Evolutionary conservation across 148 eudicot genomes (phyloP).

Genomic region (Fagopyrum esculentum): DNA sequence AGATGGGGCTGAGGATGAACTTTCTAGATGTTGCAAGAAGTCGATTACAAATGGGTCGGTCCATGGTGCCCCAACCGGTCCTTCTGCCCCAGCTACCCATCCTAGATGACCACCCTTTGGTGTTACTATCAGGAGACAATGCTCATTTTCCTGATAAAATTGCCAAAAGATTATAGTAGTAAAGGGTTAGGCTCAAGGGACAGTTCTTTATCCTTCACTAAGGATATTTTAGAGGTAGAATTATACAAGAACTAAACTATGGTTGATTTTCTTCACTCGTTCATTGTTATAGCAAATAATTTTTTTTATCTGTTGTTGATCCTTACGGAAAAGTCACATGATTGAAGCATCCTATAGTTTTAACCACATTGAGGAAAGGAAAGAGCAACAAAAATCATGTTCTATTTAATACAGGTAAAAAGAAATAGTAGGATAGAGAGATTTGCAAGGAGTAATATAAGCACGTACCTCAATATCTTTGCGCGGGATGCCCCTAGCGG

Average conservation of each 20-base stretch:
- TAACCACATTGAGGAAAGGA: background rate
- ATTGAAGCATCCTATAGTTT: background rate
- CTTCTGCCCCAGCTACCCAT: slow-evolving; percentile 84
- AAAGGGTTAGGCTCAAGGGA: background rate
- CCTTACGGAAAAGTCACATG: no score
- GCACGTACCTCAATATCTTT: slow-evolving; percentile 63
- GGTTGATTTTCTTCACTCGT: background rate
- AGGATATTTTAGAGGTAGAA: background rate
- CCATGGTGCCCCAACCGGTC: slow-evolving; percentile 91
- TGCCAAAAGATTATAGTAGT: background rate
- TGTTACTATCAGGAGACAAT: slow-evolving; percentile 78
- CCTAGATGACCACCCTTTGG: slow-evolving; percentile 96
- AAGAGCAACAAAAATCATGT: background rate
- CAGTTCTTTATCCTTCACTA: background rate
- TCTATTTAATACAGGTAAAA: background rate
- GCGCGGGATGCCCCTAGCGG: slow-evolving; percentile 85
- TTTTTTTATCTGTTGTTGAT: no score
- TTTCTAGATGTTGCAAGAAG: slow-evolving; percentile 59
- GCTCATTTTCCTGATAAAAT: slow-evolving; percentile 56
- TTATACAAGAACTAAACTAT: background rate
- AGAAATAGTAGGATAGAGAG: background rate
- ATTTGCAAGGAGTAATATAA: background rate
- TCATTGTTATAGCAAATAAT: background rate
- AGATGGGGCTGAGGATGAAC: slow-evolving; percentile 16
- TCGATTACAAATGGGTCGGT: slow-evolving; percentile 88